phyloP scores from a whole-genome alignment of 169 alveolate species.

The Blepharisma undulans region DNA sequence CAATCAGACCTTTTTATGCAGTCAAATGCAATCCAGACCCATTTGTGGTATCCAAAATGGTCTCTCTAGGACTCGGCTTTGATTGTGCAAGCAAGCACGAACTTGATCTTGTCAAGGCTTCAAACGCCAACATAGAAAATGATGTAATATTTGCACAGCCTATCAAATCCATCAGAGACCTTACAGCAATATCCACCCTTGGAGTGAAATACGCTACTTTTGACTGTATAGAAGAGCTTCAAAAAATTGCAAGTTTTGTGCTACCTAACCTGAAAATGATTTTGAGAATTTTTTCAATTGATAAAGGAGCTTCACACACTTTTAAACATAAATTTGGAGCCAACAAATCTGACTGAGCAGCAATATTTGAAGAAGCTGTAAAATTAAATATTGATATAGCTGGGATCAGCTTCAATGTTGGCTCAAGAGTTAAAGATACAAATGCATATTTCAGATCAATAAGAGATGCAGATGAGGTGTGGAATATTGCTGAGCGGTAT shows the following conservation, averaged over 20 bases:
- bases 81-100: constrained; percentile 19
- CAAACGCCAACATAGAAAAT: background rate
- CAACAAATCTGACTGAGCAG: background rate
- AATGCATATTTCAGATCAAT: background rate
- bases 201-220: background rate
- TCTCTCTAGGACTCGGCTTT: background rate
- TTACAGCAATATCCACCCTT: background rate
- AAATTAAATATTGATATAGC: background rate
- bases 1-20: background rate
- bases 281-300: background rate
- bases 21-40: constrained; percentile 17
- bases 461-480: background rate
- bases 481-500: background rate
- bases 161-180: background rate
- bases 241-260: background rate
- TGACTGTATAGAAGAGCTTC: constrained; percentile 1
- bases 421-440: background rate
- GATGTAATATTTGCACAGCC: background rate
- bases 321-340: background rate
- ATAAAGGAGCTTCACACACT: background rate
- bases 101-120: background rate
- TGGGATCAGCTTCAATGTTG: constrained; percentile 8
- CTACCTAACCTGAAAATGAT: background rate
- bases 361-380: background rate
- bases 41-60: background rate